Percentiles rank a stretch among this genome's conserved stretches.
Conservation (phyloP, 164 flowering plant species). For the Nelumbo lutea region DNA sequence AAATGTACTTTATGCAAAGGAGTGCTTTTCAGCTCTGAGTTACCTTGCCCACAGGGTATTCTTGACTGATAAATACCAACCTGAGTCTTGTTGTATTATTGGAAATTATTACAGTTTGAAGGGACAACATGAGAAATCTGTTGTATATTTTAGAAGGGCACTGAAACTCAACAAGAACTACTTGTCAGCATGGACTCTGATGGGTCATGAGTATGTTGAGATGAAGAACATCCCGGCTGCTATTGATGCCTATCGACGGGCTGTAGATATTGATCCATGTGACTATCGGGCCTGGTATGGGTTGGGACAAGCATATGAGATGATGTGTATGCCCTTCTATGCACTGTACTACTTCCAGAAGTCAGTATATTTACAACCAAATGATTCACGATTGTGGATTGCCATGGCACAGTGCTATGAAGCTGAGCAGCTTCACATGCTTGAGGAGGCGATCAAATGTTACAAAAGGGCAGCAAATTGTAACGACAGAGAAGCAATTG, state of each 20-base stretch:
- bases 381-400: constrained; percentile 87
- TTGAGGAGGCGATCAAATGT: constrained; percentile 94
- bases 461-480: constrained; percentile 74
- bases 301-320: constrained; percentile 95
- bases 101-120: constrained; percentile 96
- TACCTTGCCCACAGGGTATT: constrained; percentile 88
- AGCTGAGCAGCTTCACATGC: constrained; percentile 81
- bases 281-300: constrained; percentile 99
- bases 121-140: constrained; percentile 94
- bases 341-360: constrained; percentile 86
- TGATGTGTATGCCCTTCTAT: constrained; percentile 94
- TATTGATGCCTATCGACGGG: constrained; percentile 87
- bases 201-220: constrained; percentile 99
- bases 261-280: constrained; percentile 87
- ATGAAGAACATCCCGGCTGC: constrained; percentile 97
- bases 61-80: constrained; percentile 87
- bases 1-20: constrained; percentile 96
- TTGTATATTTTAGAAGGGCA: constrained; percentile 87
- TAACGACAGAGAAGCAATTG: constrained; percentile 90
- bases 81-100: constrained; percentile 96
- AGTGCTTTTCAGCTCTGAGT: constrained; percentile 76
- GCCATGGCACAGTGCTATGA: constrained; percentile 98
- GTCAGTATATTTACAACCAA: constrained; percentile 85
- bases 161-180: constrained; percentile 79
- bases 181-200: constrained; percentile 96